Evolutionary conservation across 768 basidiomycete genomes (phyloP), one percentile per base, ranked within the genome.

Genomic region (Trametes punicea): DNA sequence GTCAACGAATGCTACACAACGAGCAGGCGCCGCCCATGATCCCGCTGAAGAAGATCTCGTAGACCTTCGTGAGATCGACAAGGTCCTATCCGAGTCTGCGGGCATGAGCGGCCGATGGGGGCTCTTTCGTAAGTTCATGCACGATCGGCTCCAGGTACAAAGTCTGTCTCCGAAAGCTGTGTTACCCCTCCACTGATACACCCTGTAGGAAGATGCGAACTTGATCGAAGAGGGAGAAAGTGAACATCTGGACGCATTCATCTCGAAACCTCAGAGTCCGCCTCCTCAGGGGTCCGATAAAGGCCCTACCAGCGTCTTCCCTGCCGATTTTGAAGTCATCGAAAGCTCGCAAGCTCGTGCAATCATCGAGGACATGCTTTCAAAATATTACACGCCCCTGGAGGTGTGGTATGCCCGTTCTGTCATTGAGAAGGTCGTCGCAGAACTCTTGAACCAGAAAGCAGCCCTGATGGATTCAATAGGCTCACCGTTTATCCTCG

Each of bases 81-180:
- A 87, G 66, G 77, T 90, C 0, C 65, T 97, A n/a, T 85, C 89
- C 2, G 97, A 98, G 71, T 71, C 90, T 8, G 84, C 93, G 13
- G 88, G 87, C 3, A 93, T 99, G 83, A 85, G 89, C 30, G 86
- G 94, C 21, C 77, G 96, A 51, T 99, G 96, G 96, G 83, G 83
- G 61, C 70, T 98, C 59, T 95, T 98, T 73, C 81, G 86, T 50
- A 87, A 90, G 54, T 99, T 98, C 69, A 75, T 98, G 16, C 75
- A 83, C 29, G 88, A 90, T 47, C 79, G 87, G 29, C 70, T 94
- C 8, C 77, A 76, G 70, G 94, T 87, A 63, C 59, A 75, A 55
- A 9, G 20, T 30, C 46, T 40, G 30, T 20, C 18, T 16, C 2
- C 6, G 40, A n/a, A 7, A 21, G 2, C 8, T 26, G 7, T 29